Conservation (phyloP, 2,329 filamentous ascomycete genomes). For the Arthrobotrys sinensis region DNA sequence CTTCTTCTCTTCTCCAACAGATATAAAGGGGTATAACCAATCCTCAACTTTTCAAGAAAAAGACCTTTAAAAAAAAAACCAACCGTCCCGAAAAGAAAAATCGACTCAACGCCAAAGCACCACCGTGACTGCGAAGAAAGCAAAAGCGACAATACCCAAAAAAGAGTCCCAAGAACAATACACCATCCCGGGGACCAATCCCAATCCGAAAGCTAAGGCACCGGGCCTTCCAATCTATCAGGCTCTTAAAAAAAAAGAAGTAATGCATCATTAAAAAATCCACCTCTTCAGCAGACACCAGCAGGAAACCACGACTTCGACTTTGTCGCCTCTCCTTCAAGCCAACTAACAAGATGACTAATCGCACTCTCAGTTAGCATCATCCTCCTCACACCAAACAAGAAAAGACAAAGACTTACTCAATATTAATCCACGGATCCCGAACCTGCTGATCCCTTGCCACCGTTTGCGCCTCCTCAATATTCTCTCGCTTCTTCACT, state of each 20-base stretch:
- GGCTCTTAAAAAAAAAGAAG: neutral
- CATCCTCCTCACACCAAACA: neutral
- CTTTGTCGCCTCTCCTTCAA: constrained; percentile 54
- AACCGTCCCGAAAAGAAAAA: neutral
- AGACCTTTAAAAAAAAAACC: neutral
- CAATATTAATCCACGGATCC: constrained; percentile 59
- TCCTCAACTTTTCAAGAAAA: constrained; percentile 19
- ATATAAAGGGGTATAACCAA: constrained; percentile 32
- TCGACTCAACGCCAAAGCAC: constrained; percentile 43
- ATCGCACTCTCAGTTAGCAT: constrained; percentile 11
- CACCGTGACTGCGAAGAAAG: constrained; percentile 1
- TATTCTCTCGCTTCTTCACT: constrained; percentile 53
- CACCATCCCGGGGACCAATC: neutral
- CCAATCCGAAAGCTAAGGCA: neutral
- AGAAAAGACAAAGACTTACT: constrained; percentile 29
- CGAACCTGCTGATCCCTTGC: constrained; percentile 52
- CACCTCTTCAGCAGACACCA: constrained; percentile 40
- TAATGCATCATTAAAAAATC: constrained; percentile 5
- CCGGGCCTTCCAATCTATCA: constrained; percentile 23
- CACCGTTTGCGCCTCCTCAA: constrained; percentile 49
- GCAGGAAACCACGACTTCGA: constrained; percentile 57
- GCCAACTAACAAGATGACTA: constrained; percentile 53
- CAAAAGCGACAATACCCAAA: neutral
- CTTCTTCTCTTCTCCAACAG: neutral
- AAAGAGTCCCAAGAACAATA: constrained; percentile 3